These are phyloP conservation scores for Rhodotorula kratochvilovae DNA, from an alignment of 768 basidiomycete genomes.

Conservation along the genomic window DNA sequence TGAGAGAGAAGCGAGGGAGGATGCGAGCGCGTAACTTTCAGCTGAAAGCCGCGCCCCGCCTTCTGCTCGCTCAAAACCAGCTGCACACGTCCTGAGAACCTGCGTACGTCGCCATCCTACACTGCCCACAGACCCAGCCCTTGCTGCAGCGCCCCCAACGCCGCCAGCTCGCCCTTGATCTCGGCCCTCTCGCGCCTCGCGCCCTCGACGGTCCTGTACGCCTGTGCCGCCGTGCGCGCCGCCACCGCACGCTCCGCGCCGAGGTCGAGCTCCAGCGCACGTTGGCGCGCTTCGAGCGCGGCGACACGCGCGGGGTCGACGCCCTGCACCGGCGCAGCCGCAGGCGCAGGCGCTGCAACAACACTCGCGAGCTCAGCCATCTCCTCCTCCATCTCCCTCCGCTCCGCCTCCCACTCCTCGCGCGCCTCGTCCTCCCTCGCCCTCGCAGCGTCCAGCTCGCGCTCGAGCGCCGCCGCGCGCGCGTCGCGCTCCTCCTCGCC, in stretches of 20 bases:
- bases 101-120: too few relatives aligned
- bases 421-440: not conserved
- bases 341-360: not conserved
- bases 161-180: not conserved
- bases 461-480: not conserved
- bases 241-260: not conserved
- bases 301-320: not conserved
- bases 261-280: not conserved
- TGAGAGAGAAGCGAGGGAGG: too few relatives aligned
- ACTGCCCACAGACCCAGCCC: not conserved
- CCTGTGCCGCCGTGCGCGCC: too few relatives aligned
- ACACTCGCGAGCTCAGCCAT: not conserved
- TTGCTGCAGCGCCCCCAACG: not conserved
- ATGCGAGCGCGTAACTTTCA: too few relatives aligned
- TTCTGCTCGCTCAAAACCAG: too few relatives aligned
- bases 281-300: too few relatives aligned
- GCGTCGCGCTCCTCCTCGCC: not conserved
- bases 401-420: not conserved
- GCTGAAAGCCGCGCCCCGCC: too few relatives aligned
- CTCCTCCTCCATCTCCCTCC: conserved; percentile 6
- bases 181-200: conserved; percentile 1
- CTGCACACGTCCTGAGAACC: too few relatives aligned
- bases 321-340: too few relatives aligned
- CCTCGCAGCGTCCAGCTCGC: not conserved
- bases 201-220: not conserved